Conservation (phyloP, 169 alveolate species). For the Cytauxzoon felis region DNA sequence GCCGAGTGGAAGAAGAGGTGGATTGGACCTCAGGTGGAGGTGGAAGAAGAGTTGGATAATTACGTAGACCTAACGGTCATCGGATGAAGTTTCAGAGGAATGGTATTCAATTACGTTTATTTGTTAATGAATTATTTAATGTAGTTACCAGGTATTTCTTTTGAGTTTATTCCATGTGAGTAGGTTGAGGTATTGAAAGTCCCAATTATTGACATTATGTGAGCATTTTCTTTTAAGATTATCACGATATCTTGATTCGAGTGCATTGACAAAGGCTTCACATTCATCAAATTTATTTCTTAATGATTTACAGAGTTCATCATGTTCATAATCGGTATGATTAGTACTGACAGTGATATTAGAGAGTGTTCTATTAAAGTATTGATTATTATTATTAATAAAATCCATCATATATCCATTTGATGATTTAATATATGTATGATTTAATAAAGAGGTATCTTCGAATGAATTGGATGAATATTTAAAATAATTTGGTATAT, state of each 20-base stretch:
- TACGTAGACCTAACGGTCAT: no score
- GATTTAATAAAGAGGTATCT: no score
- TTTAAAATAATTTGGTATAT: slow-evolving; percentile 2
- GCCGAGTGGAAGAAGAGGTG: no score
- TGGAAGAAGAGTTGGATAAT: no score
- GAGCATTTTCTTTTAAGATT: slow-evolving; percentile 43
- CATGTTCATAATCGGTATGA: background rate
- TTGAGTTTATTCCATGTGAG: background rate
- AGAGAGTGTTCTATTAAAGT: background rate
- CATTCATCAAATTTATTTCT: slow-evolving; percentile 30
- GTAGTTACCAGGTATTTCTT: background rate
- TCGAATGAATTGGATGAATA: no score
- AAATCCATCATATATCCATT: no score
- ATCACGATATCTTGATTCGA: slow-evolving; percentile 38
- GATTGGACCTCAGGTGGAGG: no score
- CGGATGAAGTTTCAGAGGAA: no score
- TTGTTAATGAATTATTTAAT: no score
- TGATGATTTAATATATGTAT: no score
- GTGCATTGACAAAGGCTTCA: slow-evolving; percentile 47
- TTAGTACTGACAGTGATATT: background rate
- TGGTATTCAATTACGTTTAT: no score
- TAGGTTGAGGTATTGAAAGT: background rate
- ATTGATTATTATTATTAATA: no score
- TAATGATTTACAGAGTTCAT: background rate
- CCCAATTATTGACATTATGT: background rate